A percentile compares a stretch with the other conserved stretches of the same genome.
Conservation (phyloP, 2,329 filamentous ascomycete genomes). For the Zymoseptoria tritici region DNA sequence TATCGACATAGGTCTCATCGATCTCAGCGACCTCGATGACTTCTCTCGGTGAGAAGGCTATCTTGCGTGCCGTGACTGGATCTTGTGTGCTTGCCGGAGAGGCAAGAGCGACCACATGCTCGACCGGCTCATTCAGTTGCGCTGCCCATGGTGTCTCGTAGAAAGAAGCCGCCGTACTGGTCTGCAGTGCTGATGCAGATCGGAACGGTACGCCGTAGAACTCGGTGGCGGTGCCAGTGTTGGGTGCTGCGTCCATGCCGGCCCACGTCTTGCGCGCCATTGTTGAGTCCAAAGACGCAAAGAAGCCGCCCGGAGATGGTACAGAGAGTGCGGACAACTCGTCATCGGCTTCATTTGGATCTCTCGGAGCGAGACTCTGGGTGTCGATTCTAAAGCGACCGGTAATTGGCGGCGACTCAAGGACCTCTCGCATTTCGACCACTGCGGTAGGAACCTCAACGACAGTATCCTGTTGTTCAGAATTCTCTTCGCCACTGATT, state of each 20-base stretch:
- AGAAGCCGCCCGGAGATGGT: slow-evolving; percentile 86
- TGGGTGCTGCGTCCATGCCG: slow-evolving; percentile 54
- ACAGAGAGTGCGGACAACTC: slow-evolving; percentile 71
- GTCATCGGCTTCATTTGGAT: slow-evolving; percentile 49
- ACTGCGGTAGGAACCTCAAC: slow-evolving; percentile 43
- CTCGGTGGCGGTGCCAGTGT: slow-evolving; percentile 82
- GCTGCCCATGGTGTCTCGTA: slow-evolving; percentile 70
- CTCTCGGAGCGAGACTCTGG: slow-evolving; percentile 19
- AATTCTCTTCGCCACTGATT: slow-evolving; percentile 48
- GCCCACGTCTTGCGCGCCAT: slow-evolving; percentile 74
- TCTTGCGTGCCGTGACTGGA: slow-evolving; percentile 58
- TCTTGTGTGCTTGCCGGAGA: slow-evolving; percentile 30
- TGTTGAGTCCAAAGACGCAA: slow-evolving; percentile 70
- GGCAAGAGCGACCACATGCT: slow-evolving; percentile 60
- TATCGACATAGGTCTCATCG: slow-evolving; percentile 65
- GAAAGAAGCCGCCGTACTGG: slow-evolving; percentile 82
- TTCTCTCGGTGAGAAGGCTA: slow-evolving; percentile 34
- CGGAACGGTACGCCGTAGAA: slow-evolving; percentile 84
- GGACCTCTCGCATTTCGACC: slow-evolving; percentile 54
- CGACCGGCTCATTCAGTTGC: slow-evolving; percentile 42
- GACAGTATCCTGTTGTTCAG: slow-evolving; percentile 25
- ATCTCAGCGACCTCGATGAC: slow-evolving; percentile 39
- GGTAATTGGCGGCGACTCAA: slow-evolving; percentile 38
- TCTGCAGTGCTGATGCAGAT: slow-evolving; percentile 54
- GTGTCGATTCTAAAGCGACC: slow-evolving; percentile 36